Evolutionary conservation across 1,284 basidiomycete species (phyloP), one percentile per base, ranked within the genome.

Genomic region (Trichosporon coremiiforme): DNA sequence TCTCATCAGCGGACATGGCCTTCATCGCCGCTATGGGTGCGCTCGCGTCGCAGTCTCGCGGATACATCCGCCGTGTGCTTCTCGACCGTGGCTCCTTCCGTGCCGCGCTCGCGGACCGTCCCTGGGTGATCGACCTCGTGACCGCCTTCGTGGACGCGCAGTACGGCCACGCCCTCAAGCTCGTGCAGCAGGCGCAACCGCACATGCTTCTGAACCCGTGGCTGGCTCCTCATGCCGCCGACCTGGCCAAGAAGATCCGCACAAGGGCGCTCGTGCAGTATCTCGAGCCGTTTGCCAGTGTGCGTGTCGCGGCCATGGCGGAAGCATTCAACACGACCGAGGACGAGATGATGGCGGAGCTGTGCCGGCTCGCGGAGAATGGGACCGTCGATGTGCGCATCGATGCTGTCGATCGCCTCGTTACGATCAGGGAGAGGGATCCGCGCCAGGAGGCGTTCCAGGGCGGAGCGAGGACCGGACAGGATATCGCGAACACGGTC

Each of bases 401-500:
- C 22, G 80, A 82, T 69, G 74, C 81, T 20, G 79, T 82, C 20
- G 80, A 80, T 33, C 63, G 78, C 75, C 73, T 82, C 0, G 69
- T 82, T 10, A 53, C 64, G 5, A 71, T 80, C 55, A 67, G 70
- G 10, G 65, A 65, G 2, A 50, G 69, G 7, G 77, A 81, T 69
- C 66, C 71, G 20, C 71, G 81, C 41, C 70, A 62, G 5, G 74
- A 75, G 15, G 74, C 78, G 66, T 80, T 77, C 68, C 62, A 62
- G 4, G 50, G 70, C 9, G 78, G 78, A 0, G 31, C 78, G 10
- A 64, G 67, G 31, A 71, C 70, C 0, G 78, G 79, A 4, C 64
- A 70, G 41, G 72, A 71, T 41, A 76, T 73, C 9, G 73, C 70
- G 15, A 66, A 69, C 10, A 63, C 66, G 17, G 75, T 75, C 6